These are phyloP conservation scores for Rhodosporidiobolus odoratus DNA, from an alignment of 768 basidiomycete genomes.

Conservation along the genomic window DNA sequence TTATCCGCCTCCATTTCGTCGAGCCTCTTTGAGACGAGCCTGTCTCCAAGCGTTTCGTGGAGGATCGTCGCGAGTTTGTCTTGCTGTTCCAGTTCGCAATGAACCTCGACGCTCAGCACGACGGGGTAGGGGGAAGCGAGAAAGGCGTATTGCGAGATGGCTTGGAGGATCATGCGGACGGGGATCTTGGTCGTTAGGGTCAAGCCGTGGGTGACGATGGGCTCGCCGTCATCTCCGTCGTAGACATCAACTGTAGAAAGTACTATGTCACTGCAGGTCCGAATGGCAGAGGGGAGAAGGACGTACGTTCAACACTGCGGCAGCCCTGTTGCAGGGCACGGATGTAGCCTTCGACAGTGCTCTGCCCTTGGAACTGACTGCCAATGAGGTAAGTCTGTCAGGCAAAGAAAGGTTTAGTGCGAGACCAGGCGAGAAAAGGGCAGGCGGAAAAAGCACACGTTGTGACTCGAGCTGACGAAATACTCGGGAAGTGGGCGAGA, in stretches of 20 bases:
- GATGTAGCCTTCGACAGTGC: slow-evolving; percentile 88
- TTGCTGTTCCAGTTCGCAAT: slow-evolving; percentile 74
- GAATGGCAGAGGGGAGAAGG: neutral
- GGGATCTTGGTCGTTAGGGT: slow-evolving; percentile 80
- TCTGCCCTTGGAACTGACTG: slow-evolving; percentile 67
- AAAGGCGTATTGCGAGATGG: slow-evolving; percentile 84
- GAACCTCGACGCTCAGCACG: slow-evolving; percentile 87
- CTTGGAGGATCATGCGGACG: slow-evolving; percentile 71
- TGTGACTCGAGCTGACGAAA: slow-evolving; percentile 82
- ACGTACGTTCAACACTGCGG: slow-evolving; percentile 85
- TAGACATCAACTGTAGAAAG: slow-evolving; percentile 72
- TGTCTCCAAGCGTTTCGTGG: slow-evolving; percentile 57
- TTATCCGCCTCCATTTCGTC: slow-evolving; percentile 46
- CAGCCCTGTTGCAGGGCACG: slow-evolving; percentile 81
- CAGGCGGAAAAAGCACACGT: slow-evolving; percentile 45
- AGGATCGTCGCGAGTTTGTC: slow-evolving; percentile 72
- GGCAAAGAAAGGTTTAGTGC: neutral
- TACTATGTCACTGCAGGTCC: too few relatives aligned
- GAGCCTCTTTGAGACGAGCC: slow-evolving; percentile 53
- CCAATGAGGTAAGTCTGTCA: slow-evolving; percentile 75
- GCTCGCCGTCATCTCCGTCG: slow-evolving; percentile 64
- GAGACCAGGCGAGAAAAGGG: neutral
- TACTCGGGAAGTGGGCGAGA: slow-evolving; percentile 79
- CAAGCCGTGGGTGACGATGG: slow-evolving; percentile 80
- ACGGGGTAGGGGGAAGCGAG: slow-evolving; percentile 84